Base-by-base conservation (phyloP, 352 stramenopile species). In the Phytopythium litorale region DNA sequence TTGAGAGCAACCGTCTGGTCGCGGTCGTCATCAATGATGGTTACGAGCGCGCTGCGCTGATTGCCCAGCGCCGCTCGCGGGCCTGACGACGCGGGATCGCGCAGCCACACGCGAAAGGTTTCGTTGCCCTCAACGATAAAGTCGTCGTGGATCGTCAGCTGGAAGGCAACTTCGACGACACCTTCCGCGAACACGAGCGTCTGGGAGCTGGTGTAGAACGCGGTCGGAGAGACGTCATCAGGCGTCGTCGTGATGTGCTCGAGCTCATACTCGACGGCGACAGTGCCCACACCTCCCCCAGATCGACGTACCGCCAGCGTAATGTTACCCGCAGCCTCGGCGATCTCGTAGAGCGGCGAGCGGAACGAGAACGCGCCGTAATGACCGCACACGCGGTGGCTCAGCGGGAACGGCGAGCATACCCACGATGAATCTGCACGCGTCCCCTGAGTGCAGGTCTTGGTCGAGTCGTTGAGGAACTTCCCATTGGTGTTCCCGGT, bases 141-240 rank as follows among this genome's bases (percentile, higher is more conserved):
- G 59, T 98, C 89, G 60, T 98, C 92, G 63, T 98, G 89, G 59
- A 98, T 96, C 21, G 89, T 93, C 25, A 98, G 60, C 30, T 91
- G 65, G 71, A 98, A 98, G 33, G 84, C 85, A 40, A 96, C 77
- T 28, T 87, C 76, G 19, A 98, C 76, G 23, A 97, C 78, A 7
- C 88, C 91, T 18, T 79, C 73, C 0, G 62, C 64, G 61, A 98
- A 98, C 33, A 80, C 66, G 9, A 98, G 66, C 37, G 68, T 76
- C 68, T 90, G 85, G 30, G 72, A 79, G 50, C 73, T 82, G 16
- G 93, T 98, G 66, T 98, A 98, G 60, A 85, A 85, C 30, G 89
- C 86, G 0, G 88, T 97, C 6, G 89, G 65, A 0, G 87, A 92
- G 2, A 97, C 81, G 62, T 98, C 91, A 21, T 73, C 61, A 15